phyloP scores from a whole-genome alignment of 805 yeast genomes.

The Kuraishia floccosa region DNA sequence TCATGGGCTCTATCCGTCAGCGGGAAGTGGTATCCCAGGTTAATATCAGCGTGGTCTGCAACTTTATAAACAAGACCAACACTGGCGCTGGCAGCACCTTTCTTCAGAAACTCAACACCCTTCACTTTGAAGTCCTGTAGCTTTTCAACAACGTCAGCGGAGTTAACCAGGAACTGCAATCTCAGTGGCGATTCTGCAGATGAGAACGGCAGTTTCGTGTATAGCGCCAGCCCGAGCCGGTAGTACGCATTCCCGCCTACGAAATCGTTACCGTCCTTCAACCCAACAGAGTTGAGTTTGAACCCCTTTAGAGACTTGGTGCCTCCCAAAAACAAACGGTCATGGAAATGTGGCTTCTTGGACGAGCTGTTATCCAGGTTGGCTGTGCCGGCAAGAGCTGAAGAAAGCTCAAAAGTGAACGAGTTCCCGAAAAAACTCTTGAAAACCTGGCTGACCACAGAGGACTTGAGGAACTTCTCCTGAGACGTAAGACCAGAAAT shows the following conservation, averaged over 20 bases:
- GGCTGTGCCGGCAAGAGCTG: conserved; percentile 45
- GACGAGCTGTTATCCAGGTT: conserved; percentile 19
- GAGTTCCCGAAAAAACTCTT: conserved; percentile 30
- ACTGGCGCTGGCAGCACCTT: conserved; percentile 45
- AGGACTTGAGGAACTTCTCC: conserved; percentile 25
- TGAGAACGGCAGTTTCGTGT: conserved; percentile 46
- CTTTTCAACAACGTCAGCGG: conserved; percentile 42
- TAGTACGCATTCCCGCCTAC: conserved; percentile 59
- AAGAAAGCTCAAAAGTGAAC: conserved; percentile 37
- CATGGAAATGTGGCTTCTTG: conserved; percentile 47
- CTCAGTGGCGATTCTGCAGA: conserved; percentile 38
- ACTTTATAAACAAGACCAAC: conserved; percentile 50
- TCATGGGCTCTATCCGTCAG: conserved; percentile 39
- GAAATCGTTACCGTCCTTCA: conserved; percentile 39
- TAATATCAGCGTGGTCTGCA: conserved; percentile 51
- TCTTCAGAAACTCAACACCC: conserved; percentile 10
- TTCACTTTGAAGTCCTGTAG: conserved; percentile 7
- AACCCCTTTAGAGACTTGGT: conserved; percentile 64
- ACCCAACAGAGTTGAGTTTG: conserved; percentile 55
- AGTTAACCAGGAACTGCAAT: conserved; percentile 51
- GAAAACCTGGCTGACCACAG: conserved; percentile 17
- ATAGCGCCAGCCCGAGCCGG: conserved; percentile 47
- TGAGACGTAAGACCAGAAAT: conserved; percentile 20
- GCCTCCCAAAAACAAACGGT: conserved; percentile 80
- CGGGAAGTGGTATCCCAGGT: conserved; percentile 55